A percentile compares a stretch with the other conserved stretches of the same genome.
These are phyloP conservation scores for Pyrenula aspistea DNA, from an alignment of 495 filamentous ascomycete genomes.

Conservation along the genomic window DNA sequence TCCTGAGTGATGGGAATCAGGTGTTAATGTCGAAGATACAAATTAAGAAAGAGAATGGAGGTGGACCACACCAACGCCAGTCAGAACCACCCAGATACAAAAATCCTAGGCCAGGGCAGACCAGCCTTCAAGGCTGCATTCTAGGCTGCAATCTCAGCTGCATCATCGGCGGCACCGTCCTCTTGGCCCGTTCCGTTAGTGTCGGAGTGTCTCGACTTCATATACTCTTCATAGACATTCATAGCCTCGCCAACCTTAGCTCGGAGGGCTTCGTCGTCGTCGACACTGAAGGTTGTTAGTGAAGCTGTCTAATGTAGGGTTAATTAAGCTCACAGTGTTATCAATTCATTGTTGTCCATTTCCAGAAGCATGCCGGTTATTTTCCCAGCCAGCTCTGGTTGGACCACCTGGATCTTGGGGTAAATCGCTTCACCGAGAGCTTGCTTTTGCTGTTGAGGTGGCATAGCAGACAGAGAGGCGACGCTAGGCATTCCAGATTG, in stretches of 20 bases:
- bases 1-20: too few relatives aligned
- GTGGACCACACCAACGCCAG: too few relatives aligned
- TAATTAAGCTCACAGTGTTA: slow-evolving; percentile 63
- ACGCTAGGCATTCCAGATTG: slow-evolving; percentile 23
- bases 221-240: slow-evolving; percentile 94
- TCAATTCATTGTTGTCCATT: slow-evolving; percentile 91
- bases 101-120: too few relatives aligned
- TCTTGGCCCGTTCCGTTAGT: slow-evolving; percentile 23
- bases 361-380: slow-evolving; percentile 99
- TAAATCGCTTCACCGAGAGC: slow-evolving; percentile 94
- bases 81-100: too few relatives aligned
- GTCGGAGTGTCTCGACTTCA: slow-evolving; percentile 54
- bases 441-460: slow-evolving; percentile 81
- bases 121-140: too few relatives aligned
- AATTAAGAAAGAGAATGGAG: too few relatives aligned
- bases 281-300: slow-evolving; percentile 33
- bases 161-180: slow-evolving; percentile 20
- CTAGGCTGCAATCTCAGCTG: too few relatives aligned
- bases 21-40: too few relatives aligned
- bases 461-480: slow-evolving; percentile 37
- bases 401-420: slow-evolving; percentile 88
- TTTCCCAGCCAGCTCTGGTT: slow-evolving; percentile 94
- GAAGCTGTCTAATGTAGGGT: not conserved
- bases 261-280: slow-evolving; percentile 79
- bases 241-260: slow-evolving; percentile 96